phyloP scores from a whole-genome alignment of 371 early-diverging fungal species.

The Mortierella sp. region DNA sequence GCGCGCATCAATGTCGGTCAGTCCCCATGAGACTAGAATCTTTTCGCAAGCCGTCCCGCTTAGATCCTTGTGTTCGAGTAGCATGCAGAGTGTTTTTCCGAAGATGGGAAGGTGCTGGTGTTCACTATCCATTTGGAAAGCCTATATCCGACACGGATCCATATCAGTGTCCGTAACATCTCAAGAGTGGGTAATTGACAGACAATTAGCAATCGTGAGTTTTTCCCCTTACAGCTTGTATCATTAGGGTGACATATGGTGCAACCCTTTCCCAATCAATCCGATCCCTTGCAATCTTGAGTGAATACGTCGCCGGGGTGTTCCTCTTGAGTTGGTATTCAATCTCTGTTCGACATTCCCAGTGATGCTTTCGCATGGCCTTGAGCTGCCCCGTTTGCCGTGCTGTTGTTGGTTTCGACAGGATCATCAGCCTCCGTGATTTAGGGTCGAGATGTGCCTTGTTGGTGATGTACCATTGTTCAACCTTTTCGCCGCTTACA shows the following conservation, averaged over 20 bases:
- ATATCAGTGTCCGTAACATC: neutral
- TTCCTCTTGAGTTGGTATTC: slow-evolving; percentile 14
- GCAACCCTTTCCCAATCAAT: slow-evolving; percentile 37
- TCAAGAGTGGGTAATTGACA: neutral
- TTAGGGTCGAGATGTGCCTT: slow-evolving; percentile 26
- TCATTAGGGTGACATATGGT: slow-evolving; percentile 38
- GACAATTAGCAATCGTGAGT: neutral
- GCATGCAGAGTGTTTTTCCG: slow-evolving; percentile 25
- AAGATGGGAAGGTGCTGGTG: slow-evolving; percentile 22
- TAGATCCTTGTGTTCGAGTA: slow-evolving; percentile 26
- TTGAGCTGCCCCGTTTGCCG: slow-evolving; percentile 33
- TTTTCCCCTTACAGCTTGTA: slow-evolving; percentile 45
- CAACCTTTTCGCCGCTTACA: slow-evolving; percentile 25
- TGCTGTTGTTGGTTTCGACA: slow-evolving; percentile 20
- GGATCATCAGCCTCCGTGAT: slow-evolving; percentile 27
- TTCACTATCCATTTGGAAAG: slow-evolving; percentile 32
- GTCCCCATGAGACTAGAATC: slow-evolving; percentile 37
- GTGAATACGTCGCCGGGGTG: slow-evolving; percentile 23
- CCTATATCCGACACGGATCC: slow-evolving; percentile 19
- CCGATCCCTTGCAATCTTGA: slow-evolving; percentile 33
- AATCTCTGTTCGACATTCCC: slow-evolving; percentile 34
- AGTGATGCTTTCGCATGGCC: slow-evolving; percentile 46
- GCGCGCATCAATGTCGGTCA: slow-evolving; percentile 32
- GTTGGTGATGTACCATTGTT: slow-evolving; percentile 48
- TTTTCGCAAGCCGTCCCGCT: slow-evolving; percentile 23